A percentile compares a stretch with the other conserved stretches of the same genome.
These are phyloP conservation scores for Bruguiera gymnorhiza DNA, from an alignment of 345 rosid genomes.

Conservation along the genomic window DNA sequence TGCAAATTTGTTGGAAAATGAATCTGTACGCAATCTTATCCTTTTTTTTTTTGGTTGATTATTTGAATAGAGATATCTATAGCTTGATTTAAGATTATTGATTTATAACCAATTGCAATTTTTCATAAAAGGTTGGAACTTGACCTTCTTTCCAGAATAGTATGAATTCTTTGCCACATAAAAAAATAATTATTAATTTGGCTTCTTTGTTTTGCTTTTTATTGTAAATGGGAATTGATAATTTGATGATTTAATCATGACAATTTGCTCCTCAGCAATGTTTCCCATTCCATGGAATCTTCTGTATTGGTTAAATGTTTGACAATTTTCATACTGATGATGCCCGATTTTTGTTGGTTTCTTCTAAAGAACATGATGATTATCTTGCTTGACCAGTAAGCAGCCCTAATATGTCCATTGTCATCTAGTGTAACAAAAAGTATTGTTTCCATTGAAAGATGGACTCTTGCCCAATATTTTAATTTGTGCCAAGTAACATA, in stretches of 20 bases:
- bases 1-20: conserved; percentile 23
- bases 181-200: conserved; percentile 4
- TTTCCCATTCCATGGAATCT: conserved; percentile 2
- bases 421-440: not conserved
- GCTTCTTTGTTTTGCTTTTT: conserved; percentile 12
- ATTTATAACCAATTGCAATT: too few species aligned
- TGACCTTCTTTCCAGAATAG: too few species aligned
- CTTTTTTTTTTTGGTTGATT: conserved; percentile 15
- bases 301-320: not conserved
- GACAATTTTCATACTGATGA: conserved; percentile 5
- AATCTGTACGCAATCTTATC: conserved; percentile 28
- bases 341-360: conserved; percentile 7
- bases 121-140: too few species aligned
- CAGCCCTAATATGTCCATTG: not conserved
- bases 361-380: not conserved
- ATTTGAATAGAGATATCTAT: not conserved
- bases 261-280: conserved; percentile 6
- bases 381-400: not conserved
- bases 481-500: conserved; percentile 5
- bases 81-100: too few species aligned
- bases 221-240: conserved; percentile 7
- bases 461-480: conserved; percentile 4
- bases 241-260: conserved; percentile 5
- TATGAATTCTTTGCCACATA: conserved; percentile 7
- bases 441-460: not conserved